phyloP scores from a whole-genome alignment of 345 rosid genomes.

The Moringa oleifera region DNA sequence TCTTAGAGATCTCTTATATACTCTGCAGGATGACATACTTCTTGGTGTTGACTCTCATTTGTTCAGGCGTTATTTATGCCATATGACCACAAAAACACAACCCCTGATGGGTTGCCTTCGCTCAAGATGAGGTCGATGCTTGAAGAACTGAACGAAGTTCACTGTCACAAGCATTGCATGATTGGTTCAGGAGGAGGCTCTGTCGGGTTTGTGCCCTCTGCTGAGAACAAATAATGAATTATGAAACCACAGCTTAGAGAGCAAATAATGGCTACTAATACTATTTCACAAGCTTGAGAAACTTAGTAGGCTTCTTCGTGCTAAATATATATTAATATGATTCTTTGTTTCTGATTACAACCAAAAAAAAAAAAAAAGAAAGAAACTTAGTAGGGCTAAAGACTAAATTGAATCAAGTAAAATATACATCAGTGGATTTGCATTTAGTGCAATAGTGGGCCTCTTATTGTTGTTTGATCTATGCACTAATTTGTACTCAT shows the following conservation, averaged over 20 bases:
- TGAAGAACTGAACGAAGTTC: constrained; percentile 57
- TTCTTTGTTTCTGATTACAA: no score
- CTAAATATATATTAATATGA: no score
- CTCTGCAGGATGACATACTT: constrained; percentile 8
- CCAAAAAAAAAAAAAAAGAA: no score
- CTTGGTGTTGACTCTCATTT: constrained; percentile 11
- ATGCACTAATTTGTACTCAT: no score
- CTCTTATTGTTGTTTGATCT: no score
- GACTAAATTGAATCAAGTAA: no score
- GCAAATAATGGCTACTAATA: background rate
- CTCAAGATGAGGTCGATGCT: constrained; percentile 62
- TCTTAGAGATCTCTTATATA: constrained; percentile 4
- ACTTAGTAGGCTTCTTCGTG: no score
- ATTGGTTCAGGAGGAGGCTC: constrained; percentile 96
- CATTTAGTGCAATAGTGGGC: no score
- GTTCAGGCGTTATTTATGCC: constrained; percentile 95
- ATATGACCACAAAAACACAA: constrained; percentile 85
- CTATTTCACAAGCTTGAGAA: background rate
- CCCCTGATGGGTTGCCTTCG: constrained; percentile 67
- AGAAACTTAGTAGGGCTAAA: no score
- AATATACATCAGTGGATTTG: no score
- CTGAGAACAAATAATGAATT: background rate
- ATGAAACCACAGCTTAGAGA: background rate
- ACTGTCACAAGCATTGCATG: constrained; percentile 81
- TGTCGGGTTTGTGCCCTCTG: constrained; percentile 68